Base-by-base conservation (phyloP, 169 alveolate species). In the Cryptosporidium ubiquitum region DNA sequence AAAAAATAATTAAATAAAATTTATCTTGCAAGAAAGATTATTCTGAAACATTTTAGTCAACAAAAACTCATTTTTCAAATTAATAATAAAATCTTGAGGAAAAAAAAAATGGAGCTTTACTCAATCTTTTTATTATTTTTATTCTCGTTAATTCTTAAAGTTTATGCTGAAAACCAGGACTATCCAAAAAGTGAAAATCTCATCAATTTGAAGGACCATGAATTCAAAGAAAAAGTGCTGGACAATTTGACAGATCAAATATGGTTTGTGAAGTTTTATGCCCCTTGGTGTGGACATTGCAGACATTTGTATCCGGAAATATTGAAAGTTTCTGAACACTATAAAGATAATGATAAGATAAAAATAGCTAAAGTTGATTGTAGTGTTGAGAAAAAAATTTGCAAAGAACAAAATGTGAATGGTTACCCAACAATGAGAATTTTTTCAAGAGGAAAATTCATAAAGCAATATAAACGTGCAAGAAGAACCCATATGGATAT, bases 251-350 rank as follows among this genome's bases (percentile, higher is more conserved):
- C 44, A 92, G 97, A 96, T 35, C 91, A 93, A 49, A 16, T 64
- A 31, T 95, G 98, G 97, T 96, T 96, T 84, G 96, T 96, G 47
- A 95, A 95, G 93, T 96, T 96, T 91, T 96, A 94, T 93, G 98
- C 98, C 26, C 98, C 98, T 52, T 96, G 98, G 98, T 96, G 98
- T 91, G 93, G 96, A 35, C 98, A 96, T 86, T 96, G 98, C 89
- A 91, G 95, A 68, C 33, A 64, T 23, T 29, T 79, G 1, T 57
- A 60, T 42, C 89, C 89, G 14, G 91, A 91, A 70, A 79, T 91
- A 31, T 71, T 79, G 9, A 79, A 79, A 44, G 75, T 64, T n/a
- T 37, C 89, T 29, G 89, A 79, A 26, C 58, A 31, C 29, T 79
- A 44, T 47, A 79, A 40, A 42, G 51, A 42, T 23, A 61, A 79